Evolutionary conservation across 1,284 basidiomycete genomes (phyloP).

Genomic region (Irpex lacteus): DNA sequence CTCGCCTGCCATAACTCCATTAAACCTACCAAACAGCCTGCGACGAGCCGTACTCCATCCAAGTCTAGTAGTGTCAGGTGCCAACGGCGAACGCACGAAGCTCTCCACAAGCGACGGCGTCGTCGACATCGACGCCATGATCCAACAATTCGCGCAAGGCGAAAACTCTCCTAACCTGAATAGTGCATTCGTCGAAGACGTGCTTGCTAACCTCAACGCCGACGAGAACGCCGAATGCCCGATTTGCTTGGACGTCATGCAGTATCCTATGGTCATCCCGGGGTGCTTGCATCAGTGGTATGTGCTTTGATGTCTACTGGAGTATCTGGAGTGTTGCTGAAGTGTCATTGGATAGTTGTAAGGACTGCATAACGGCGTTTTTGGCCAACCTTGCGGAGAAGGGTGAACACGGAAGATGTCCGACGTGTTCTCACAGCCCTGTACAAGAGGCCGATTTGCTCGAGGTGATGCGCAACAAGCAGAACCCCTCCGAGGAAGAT

Average conservation of each 20-base stretch:
- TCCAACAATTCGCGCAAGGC: constrained; percentile 9
- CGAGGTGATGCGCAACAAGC: constrained; percentile 51
- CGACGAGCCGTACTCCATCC: constrained; percentile 88
- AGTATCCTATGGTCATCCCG: constrained; percentile 69
- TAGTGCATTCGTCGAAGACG: constrained; percentile 52
- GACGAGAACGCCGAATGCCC: constrained; percentile 66
- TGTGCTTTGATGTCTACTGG: constrained; percentile 14
- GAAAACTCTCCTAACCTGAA: constrained; percentile 20
- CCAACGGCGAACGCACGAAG: constrained; percentile 3
- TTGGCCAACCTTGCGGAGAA: constrained; percentile 63
- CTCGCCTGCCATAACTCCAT: neutral
- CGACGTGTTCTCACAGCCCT: constrained; percentile 67
- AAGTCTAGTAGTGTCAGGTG: constrained; percentile 58
- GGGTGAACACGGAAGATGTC: constrained; percentile 68
- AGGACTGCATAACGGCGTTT: constrained; percentile 76
- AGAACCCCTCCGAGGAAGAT: constrained; percentile 29
- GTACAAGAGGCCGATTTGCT: constrained; percentile 66
- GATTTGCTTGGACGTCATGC: constrained; percentile 78
- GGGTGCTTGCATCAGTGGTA: constrained; percentile 79
- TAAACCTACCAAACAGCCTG: constrained; percentile 42
- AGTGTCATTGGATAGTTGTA: constrained; percentile 53
- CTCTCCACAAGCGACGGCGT: constrained; percentile 2
- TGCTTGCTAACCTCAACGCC: constrained; percentile 59
- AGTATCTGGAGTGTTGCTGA: neutral
- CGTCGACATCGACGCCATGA: constrained; percentile 14